phyloP scores from a whole-genome alignment of 2,329 filamentous ascomycete genomes.

The Trichoderma atroviride region DNA sequence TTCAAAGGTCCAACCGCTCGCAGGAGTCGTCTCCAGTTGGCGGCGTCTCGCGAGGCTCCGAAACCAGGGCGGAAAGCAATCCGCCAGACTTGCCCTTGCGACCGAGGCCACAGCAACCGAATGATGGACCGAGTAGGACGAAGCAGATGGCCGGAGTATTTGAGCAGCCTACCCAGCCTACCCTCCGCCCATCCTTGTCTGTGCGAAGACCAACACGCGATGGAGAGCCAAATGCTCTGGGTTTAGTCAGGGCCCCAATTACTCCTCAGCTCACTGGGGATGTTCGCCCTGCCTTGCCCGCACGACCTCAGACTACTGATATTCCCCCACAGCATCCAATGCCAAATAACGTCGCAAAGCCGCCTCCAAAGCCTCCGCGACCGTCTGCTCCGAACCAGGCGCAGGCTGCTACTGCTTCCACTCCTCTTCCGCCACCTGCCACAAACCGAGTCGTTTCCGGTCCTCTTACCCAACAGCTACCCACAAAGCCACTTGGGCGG shows the following conservation, averaged over 20 bases:
- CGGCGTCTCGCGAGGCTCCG: slow-evolving; percentile 77
- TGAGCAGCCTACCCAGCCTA: slow-evolving; percentile 39
- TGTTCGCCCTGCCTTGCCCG: slow-evolving; percentile 51
- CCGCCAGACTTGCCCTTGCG: slow-evolving; percentile 54
- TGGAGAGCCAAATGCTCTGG: slow-evolving; percentile 49
- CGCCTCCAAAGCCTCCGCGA: slow-evolving; percentile 51
- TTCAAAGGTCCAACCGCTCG: slow-evolving; percentile 27
- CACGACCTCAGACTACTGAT: slow-evolving; percentile 47
- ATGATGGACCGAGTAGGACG: slow-evolving; percentile 31
- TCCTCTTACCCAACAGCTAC: slow-evolving; percentile 36
- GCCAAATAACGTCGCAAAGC: slow-evolving; percentile 29
- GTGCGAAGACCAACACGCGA: slow-evolving; percentile 46
- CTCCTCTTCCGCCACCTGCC: slow-evolving; percentile 23
- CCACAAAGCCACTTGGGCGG: slow-evolving; percentile 37
- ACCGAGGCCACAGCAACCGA: slow-evolving; percentile 49
- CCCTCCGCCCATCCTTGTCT: slow-evolving; percentile 52
- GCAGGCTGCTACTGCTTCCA: slow-evolving; percentile 29
- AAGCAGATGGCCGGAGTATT: slow-evolving; percentile 36
- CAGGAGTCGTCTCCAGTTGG: slow-evolving; percentile 75
- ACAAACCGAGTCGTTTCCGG: slow-evolving; percentile 38
- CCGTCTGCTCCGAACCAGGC: slow-evolving; percentile 37
- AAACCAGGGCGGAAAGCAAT: slow-evolving; percentile 46
- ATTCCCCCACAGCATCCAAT: slow-evolving; percentile 29
- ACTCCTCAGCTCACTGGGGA: slow-evolving; percentile 49
- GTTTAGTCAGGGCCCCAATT: slow-evolving; percentile 41